phyloP scores from a whole-genome alignment of 225 moss, liverwort and hornwort species.

The Sphagnum contortum region DNA sequence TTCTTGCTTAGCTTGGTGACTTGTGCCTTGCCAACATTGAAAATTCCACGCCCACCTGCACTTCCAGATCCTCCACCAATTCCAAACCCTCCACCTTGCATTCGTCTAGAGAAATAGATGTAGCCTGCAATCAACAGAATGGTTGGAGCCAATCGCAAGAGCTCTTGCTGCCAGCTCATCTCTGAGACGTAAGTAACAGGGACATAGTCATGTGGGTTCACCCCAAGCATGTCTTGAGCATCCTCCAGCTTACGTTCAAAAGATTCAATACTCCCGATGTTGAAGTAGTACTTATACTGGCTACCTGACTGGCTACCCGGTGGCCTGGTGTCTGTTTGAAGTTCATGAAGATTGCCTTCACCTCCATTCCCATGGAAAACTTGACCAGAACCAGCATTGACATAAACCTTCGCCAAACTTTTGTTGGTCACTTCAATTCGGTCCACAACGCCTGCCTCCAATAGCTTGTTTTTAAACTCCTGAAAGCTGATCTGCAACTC shows the following conservation, averaged over 20 bases:
- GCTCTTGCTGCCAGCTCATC: conserved; percentile 99
- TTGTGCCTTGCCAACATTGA: conserved; percentile 97
- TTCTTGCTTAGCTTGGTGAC: conserved; percentile 97
- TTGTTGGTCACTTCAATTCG: conserved; percentile 95
- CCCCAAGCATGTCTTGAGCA: conserved; percentile 88
- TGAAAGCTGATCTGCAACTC: conserved; percentile 80
- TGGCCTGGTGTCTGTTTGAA: conserved; percentile 54
- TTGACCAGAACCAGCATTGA: conserved; percentile 30
- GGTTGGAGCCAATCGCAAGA: conserved; percentile 91
- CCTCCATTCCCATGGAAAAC: conserved; percentile 28
- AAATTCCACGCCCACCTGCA: conserved; percentile 96
- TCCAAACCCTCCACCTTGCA: conserved; percentile 98
- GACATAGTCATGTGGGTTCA: conserved; percentile 87
- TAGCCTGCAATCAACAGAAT: conserved; percentile 93
- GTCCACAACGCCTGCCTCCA: conserved; percentile 92
- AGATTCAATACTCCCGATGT: conserved; percentile 96
- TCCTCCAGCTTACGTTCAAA: conserved; percentile 98
- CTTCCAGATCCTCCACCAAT: conserved; percentile 90
- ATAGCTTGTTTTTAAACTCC: conserved; percentile 95
- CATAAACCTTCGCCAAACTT: conserved; percentile 96
- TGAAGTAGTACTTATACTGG: conserved; percentile 86
- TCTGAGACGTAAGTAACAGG: conserved; percentile 96
- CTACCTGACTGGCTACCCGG: conserved; percentile 41
- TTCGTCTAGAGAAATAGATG: conserved; percentile 89
- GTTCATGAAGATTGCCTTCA: conserved; percentile 23